Evolutionary conservation across 179 eudicot species (phyloP), one percentile per base, ranked within the genome.

Genomic region (Drosera spatulata): DNA sequence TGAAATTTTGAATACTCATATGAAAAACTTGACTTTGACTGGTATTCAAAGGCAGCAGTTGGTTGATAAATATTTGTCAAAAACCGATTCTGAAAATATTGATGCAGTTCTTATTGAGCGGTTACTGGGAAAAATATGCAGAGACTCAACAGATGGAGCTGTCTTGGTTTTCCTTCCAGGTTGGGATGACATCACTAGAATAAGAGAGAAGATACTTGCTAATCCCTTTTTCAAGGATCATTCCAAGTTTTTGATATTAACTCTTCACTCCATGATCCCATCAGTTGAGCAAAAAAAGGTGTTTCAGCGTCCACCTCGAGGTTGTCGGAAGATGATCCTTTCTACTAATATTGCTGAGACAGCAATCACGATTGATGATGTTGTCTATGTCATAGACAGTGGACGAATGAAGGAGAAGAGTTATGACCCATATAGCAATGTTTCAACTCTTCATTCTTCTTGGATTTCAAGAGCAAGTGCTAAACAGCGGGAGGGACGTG

Each of bases 311-410:
- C 89, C 87, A 6, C 89, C 87, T 70, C 67, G 52, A 6, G 95
- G 96, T 60, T 87, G 97, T 75, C 85, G 96, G 37, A 94, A 94
- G 73, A 94, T 94, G 61, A 76, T 94, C 65, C 89, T 94, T 62
- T 90, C 99, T 46, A 94, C 99, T 38, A 94, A 94, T 73, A 83
- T 94, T 61, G 94, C 97, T 37, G 99, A 94, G 82, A 90, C 96
- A 46, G 77, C 99, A 39, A 59, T 94, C 60, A 94, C 99, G 55
- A 91, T 94, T 39, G 91, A 90, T 64, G 97, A 94, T 79, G 96
- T 94, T 66, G 95, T 94, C 59, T 94, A 73, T 73, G 99, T 94
- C 39, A 39, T 94, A 48, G 97, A 94, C 68, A 87, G 86, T 75
- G 99, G 99, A 54, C 80, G 96, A 60, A 80, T 94, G 95, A 94